Evolutionary conservation across 352 stramenopile species (phyloP), one percentile per base, ranked within the genome.

Genomic region (Phytophthora fragariaefolia): DNA sequence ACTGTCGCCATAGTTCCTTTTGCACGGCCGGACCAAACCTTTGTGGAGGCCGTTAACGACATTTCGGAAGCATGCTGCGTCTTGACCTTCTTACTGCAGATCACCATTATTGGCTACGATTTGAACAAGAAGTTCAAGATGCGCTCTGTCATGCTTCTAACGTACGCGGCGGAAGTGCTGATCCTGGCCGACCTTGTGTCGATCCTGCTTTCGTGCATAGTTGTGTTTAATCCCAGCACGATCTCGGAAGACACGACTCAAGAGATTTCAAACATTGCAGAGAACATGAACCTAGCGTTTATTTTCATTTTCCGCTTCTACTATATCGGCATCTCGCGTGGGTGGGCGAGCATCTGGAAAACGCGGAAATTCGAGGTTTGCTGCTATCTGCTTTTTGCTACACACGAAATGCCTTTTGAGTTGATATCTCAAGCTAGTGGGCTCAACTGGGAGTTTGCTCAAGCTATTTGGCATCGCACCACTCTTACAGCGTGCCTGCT

Each of bases 271-370:
- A 77, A 75, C 22, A 32, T 51, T 17, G 50, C 60, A 3, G 66
- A 77, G 18, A 74, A 74, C 26, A 13, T 58, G 9, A 68, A 67
- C 9, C 47, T 75, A 10, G 40, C 51, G 0, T 76, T 82, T 36
- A 69, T 75, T 22, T 71, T 69, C 23, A n/a, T 73, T n/a, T 81
- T 80, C 40, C 74, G 65, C 9, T 85, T 78, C 47, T 79, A 74
- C 47, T 78, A 76, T 45, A 55, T 82, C 15, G 42, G 42, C 0
- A 71, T 80, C 10, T 70, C 67, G 1, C 50, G 64, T 4, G 71
- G 73, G 6, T 69, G 73, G 59, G 65, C 45, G 23, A 61, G 58
- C 32, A 60, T 82, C 4, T 20, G 65, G 10, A 23, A 43, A 6
- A 74, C 53, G 45, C 40, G 61, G 3, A 80, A 81, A 18, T 4